phyloP scores from a whole-genome alignment of 108 stramenopile species.

The Chaetoceros tenuissimus region DNA sequence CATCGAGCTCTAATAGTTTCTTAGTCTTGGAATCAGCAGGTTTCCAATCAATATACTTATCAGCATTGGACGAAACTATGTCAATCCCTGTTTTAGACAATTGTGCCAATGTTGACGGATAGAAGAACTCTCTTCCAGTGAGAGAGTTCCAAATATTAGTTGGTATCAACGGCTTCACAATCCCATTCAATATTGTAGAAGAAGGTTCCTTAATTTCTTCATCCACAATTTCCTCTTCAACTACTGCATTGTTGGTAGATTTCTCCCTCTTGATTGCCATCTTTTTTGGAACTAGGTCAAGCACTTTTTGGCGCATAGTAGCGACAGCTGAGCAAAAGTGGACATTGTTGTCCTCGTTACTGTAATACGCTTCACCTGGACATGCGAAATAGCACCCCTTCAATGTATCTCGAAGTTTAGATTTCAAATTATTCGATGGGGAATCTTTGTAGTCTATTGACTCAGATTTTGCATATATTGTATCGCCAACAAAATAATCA shows the following conservation, averaged over 20 bases:
- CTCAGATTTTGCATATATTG: too few relatives aligned
- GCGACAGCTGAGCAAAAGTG: neutral
- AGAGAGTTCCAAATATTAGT: constrained; percentile 32
- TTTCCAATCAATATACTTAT: constrained; percentile 54
- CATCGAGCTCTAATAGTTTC: constrained; percentile 19
- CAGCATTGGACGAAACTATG: constrained; percentile 17
- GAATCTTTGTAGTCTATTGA: too few relatives aligned
- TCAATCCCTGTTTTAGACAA: constrained; percentile 43
- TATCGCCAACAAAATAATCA: too few relatives aligned
- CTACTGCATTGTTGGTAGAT: neutral
- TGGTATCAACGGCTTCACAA: constrained; percentile 47
- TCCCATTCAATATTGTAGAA: neutral
- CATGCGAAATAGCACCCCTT: neutral
- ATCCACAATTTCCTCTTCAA: neutral
- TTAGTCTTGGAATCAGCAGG: constrained; percentile 26
- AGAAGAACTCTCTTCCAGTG: constrained; percentile 56
- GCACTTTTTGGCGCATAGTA: neutral
- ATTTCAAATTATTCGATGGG: too few relatives aligned
- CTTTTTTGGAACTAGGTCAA: neutral
- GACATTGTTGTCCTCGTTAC: neutral
- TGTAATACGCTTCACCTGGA: neutral
- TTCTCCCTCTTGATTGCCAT: neutral
- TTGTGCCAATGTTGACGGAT: constrained; percentile 32
- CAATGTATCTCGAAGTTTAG: neutral
- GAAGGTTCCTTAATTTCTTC: neutral